These are phyloP conservation scores for Fraxinus americana DNA, from an alignment of 257 asterid genomes.

Conservation along the genomic window DNA sequence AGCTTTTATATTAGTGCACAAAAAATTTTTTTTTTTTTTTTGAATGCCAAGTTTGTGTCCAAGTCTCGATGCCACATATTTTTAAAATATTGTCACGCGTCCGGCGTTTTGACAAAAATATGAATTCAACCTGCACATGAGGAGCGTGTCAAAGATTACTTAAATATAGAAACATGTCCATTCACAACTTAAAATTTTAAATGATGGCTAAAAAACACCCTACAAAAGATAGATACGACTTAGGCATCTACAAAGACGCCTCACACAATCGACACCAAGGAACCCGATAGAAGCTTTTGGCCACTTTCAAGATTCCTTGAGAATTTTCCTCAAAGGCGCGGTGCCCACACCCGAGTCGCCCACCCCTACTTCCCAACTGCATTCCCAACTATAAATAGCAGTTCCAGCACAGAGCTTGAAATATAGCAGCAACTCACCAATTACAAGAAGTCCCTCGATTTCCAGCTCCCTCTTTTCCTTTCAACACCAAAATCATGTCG, in stretches of 20 bases:
- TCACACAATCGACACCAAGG: not conserved
- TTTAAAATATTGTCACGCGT: not conserved
- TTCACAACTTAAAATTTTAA: not conserved
- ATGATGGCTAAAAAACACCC: not conserved
- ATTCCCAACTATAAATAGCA: conserved; percentile 38
- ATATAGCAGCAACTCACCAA: conserved; percentile 21
- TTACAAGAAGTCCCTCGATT: not conserved
- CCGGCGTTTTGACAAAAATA: not conserved
- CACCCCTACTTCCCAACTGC: not conserved
- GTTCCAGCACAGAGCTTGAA: conserved; percentile 7
- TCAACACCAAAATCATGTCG: conserved; percentile 30
- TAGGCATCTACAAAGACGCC: not conserved
- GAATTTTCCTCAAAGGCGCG: conserved; percentile 24
- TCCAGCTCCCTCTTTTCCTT: not conserved
- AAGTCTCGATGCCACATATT: not conserved
- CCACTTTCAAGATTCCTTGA: conserved; percentile 37
- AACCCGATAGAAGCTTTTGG: not conserved
- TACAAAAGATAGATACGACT: not conserved
- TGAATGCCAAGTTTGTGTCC: not conserved
- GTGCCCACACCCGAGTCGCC: conserved; percentile 13
- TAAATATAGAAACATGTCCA: too few species aligned
- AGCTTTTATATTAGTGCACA: not conserved
- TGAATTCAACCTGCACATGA: too few species aligned
- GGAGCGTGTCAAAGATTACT: not conserved
- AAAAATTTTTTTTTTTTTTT: not conserved